Evolutionary conservation across 257 asterid genomes (phyloP), one percentile per base, ranked within the genome.

Genomic region (Nicotiana undulata): DNA sequence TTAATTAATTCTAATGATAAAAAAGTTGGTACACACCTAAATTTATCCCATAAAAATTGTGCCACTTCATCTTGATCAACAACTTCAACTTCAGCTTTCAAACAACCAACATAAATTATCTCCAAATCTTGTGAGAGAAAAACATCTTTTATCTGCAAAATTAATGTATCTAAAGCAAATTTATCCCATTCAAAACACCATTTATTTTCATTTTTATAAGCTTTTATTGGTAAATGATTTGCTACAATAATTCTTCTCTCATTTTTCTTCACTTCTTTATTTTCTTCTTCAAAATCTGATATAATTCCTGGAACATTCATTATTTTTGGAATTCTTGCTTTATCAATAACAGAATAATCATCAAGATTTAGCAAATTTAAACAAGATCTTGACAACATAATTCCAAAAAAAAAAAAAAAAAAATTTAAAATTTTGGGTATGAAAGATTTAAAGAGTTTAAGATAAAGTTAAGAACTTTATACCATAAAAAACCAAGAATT

Each of bases 121-220:
- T 93, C 97, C 26, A 82, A 89, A 37, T 88, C 91, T 5, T 89
- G 52, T 26, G 96, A 82, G 0, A n/a, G n/a, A n/a, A 94, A 86
- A 1, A 96, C 98, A 82, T 92, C 97, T 63, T 86, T 93, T 4
- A 94, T 80, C 84, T 94, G 98, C 75, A 91, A 68, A 53, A 89
- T 89, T 3, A 94, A 61, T 5, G 93, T 90, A 77, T 94, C 98
- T 15, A 94, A 66, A 6, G 93, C 91, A 77, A 90, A 97, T 10
- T n/a, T 63, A 44, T 94, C 98, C 97, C 93, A 93, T 68, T 91
- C 95, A 49, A 94, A 94, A 16, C 85, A 37, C 98, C 97, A 94
- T 64, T 88, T 87, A 0, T 76, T 20, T 24, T 70, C 79, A 1
- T 84, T 79, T 11, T 70, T 85, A 68, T 18, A 46, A 8, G 92